These are phyloP conservation scores for Chlamydomonas sphaeroides DNA, from an alignment of 139 green algal species.

Conservation along the genomic window DNA sequence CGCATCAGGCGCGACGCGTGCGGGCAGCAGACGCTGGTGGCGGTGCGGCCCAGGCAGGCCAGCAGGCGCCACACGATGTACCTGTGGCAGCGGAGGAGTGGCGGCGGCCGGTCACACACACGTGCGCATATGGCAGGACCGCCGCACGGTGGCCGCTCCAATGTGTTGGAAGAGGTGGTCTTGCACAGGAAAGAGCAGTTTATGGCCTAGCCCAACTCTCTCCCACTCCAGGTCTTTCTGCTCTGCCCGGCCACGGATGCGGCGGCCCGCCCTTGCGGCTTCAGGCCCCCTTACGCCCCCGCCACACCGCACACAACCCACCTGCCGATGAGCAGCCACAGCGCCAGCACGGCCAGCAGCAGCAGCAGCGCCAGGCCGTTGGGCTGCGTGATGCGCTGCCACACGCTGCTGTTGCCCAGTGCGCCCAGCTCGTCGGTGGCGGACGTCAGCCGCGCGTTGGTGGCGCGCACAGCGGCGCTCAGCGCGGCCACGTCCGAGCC, in stretches of 20 bases:
- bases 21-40: neutral
- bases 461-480: neutral
- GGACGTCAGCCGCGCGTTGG: conserved; percentile 11
- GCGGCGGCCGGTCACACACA: no score
- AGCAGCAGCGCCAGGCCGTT: conserved; percentile 64
- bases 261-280: no score
- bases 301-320: no score
- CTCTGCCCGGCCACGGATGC: no score
- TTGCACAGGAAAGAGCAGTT: no score
- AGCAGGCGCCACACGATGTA: conserved; percentile 29
- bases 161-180: no score
- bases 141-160: no score
- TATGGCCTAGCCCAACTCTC: no score
- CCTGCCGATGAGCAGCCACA: conserved; percentile 55
- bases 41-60: conserved; percentile 33
- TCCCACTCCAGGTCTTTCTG: no score
- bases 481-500: neutral
- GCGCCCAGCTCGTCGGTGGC: neutral
- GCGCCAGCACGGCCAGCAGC: conserved; percentile 41
- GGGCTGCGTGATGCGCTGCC: conserved; percentile 53
- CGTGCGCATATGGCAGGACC: no score
- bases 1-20: neutral
- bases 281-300: no score
- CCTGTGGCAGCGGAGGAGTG: neutral
- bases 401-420: conserved; percentile 2